A percentile compares a stretch with the other conserved stretches of the same genome.
phyloP scores from a whole-genome alignment of 1,284 basidiomycete genomes.

The Golubevia pallescens region DNA sequence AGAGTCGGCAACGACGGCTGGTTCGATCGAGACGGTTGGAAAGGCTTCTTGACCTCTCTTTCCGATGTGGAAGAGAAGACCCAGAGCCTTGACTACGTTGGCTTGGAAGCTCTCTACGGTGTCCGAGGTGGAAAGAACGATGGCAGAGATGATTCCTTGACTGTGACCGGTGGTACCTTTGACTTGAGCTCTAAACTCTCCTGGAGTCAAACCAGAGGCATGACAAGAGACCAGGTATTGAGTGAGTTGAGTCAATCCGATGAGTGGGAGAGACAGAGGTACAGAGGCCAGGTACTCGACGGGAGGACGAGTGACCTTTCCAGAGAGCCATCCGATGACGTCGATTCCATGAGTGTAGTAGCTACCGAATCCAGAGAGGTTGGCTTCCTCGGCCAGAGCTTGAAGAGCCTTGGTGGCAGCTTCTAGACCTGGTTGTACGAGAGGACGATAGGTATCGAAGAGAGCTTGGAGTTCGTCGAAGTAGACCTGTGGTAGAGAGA shows the following conservation, averaged over 20 bases:
- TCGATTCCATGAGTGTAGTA: slow-evolving; percentile 85
- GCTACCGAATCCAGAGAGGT: slow-evolving; percentile 69
- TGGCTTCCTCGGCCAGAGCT: slow-evolving; percentile 73
- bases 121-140: slow-evolving; percentile 80
- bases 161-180: slow-evolving; percentile 93
- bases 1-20: slow-evolving; percentile 82
- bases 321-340: slow-evolving; percentile 82
- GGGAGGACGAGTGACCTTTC: slow-evolving; percentile 75
- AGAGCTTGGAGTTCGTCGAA: slow-evolving; percentile 92
- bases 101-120: slow-evolving; percentile 76
- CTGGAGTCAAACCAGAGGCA: slow-evolving; percentile 77
- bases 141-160: slow-evolving; percentile 91
- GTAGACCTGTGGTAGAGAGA: slow-evolving; percentile 72
- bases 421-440: slow-evolving; percentile 76
- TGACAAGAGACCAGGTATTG: slow-evolving; percentile 86
- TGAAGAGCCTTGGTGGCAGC: slow-evolving; percentile 75
- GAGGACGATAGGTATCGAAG: slow-evolving; percentile 87
- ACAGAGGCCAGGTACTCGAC: slow-evolving; percentile 89
- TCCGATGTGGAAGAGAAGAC: slow-evolving; percentile 91
- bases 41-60: slow-evolving; percentile 92
- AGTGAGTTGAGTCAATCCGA: slow-evolving; percentile 91
- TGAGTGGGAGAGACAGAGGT: slow-evolving; percentile 92
- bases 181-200: slow-evolving; percentile 77
- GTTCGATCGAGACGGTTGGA: slow-evolving; percentile 90
- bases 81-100: slow-evolving; percentile 83